Evolutionary conservation across 2,329 filamentous ascomycete species (phyloP).

Genomic region (Fusarium buxicola): DNA sequence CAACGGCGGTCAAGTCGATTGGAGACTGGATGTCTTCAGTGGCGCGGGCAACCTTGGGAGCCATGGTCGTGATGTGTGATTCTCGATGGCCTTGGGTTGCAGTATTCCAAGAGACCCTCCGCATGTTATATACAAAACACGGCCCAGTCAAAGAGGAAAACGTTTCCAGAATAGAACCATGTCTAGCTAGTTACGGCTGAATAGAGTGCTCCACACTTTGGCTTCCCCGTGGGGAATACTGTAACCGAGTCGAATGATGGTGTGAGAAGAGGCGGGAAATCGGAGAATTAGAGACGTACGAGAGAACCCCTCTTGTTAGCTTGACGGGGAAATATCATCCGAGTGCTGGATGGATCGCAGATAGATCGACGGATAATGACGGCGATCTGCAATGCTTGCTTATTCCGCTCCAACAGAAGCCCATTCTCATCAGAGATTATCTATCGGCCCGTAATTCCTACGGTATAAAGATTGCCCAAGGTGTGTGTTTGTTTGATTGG

Average conservation of each 20-base stretch:
- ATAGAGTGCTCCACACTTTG: slow-evolving; percentile 10
- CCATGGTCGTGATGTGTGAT: slow-evolving; percentile 40
- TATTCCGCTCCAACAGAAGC: neutral
- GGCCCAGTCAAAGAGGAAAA: neutral
- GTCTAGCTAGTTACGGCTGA: neutral
- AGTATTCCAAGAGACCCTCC: neutral
- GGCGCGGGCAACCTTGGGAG: slow-evolving; percentile 49
- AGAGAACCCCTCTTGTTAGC: slow-evolving; percentile 8
- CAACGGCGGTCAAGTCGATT: slow-evolving; percentile 47
- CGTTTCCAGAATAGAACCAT: neutral
- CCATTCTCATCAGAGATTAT: slow-evolving; percentile 5
- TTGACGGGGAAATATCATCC: slow-evolving; percentile 7
- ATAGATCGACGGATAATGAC: neutral
- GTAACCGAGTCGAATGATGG: slow-evolving; percentile 2
- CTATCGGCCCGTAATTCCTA: slow-evolving; percentile 24
- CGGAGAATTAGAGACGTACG: slow-evolving; percentile 21
- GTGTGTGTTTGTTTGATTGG: neutral
- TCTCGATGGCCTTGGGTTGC: neutral
- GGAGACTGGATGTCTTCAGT: slow-evolving; percentile 48
- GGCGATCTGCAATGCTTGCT: neutral
- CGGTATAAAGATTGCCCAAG: slow-evolving; percentile 23
- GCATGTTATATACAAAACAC: slow-evolving; percentile 26
- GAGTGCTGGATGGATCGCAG: slow-evolving; percentile 4
- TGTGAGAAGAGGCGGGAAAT: slow-evolving; percentile 17
- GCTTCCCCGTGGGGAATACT: slow-evolving; percentile 38